Evolutionary conservation across 2,329 filamentous ascomycete species (phyloP), one percentile per base, ranked within the genome.

Genomic region (Epichloe coenophiala): DNA sequence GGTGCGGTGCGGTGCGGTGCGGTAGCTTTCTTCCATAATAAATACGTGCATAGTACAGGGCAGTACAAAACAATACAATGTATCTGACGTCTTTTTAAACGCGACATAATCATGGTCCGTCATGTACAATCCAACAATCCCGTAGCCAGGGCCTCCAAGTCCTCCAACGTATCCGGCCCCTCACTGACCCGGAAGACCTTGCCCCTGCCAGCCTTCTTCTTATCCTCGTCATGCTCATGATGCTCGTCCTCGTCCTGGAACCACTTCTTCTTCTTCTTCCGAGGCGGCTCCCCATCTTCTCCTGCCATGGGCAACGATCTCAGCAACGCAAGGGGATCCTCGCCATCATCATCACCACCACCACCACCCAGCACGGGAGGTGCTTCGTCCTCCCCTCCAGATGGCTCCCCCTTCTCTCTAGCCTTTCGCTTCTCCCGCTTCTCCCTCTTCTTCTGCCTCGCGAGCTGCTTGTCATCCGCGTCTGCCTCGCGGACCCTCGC

Each of bases 381-480:
- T 3, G 60, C 64, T 4, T 59, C 58, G 13, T 57, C 12, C 54
- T 56, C 44, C 59, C 57, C 56, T 53, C 55, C 49, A 60, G 3
- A 15, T 9, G 55, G 13, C 19, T 27, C 75, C 33, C 35, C 66
- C 61, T 80, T 76, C 57, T 74, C 73, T 59, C 82, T 71, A 41
- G 78, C 80, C 71, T 86, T 91, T 56, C 78, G 72, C 71, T 84
- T n/a, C n/a, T n/a, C n/a, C n/a, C 76, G 74, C 76, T 88, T 93
- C 67, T 86, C 85, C 59, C 78, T 76, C 64, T 77, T 81, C 76
- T 88, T 90, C 65, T 86, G 78, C 71, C 84, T 88, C 37, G 81
- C 88, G 13, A 85, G 65, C 57, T 80, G 77, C 72, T 95, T 96
- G 68, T 98, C 93, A 54, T 81, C 79, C 37, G 86, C 67, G 71